Conservation (phyloP, 192 early-diverging fungal genomes). For the Backusella psychrophila region DNA sequence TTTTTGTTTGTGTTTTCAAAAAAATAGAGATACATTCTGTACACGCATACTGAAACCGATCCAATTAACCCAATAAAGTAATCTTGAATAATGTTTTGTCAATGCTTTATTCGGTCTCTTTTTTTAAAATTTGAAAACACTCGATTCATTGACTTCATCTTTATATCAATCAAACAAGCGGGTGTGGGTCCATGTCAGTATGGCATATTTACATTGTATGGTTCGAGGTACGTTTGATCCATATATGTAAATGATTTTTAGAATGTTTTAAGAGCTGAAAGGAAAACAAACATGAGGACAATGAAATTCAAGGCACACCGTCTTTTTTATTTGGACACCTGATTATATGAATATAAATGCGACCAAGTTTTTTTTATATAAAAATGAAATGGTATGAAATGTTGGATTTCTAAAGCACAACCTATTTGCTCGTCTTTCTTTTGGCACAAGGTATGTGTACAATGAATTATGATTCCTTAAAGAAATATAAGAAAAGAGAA, state of each 20-base stretch:
- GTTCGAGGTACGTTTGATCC: neutral
- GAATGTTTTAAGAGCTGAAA: neutral
- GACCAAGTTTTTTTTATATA: neutral
- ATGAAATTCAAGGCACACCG: neutral
- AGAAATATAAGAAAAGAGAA: neutral
- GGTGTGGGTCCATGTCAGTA: neutral
- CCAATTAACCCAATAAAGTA: constrained; percentile 8
- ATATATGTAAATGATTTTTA: neutral
- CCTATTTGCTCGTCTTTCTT: neutral
- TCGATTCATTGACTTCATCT: neutral
- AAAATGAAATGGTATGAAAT: neutral
- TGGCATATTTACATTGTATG: neutral
- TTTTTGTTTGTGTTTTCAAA: constrained; percentile 6
- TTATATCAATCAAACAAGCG: neutral
- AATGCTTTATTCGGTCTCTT: neutral
- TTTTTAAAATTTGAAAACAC: neutral
- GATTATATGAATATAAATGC: neutral
- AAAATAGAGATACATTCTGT: neutral
- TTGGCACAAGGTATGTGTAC: neutral
- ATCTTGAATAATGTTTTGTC: neutral
- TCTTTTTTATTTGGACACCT: neutral
- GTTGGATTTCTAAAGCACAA: neutral
- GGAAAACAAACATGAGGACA: neutral
- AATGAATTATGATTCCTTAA: neutral
- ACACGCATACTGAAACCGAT: neutral